These are phyloP conservation scores for Rhexocercosporidium sp. DNA, from an alignment of 2,329 filamentous ascomycete genomes.

Conservation along the genomic window DNA sequence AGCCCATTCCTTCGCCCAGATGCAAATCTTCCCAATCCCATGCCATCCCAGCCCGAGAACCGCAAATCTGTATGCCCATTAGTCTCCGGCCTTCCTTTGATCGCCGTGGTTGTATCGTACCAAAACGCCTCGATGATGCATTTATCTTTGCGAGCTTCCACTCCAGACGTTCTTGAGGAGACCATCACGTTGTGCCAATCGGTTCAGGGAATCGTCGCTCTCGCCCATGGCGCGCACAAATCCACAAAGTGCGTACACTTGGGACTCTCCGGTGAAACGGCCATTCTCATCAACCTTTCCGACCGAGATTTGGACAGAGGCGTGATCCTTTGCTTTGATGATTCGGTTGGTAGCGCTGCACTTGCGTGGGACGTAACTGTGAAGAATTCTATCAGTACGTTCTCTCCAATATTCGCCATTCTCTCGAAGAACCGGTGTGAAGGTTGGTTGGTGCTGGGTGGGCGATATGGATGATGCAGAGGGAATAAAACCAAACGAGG, in stretches of 20 bases:
- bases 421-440: not conserved
- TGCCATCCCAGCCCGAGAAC: slow-evolving; percentile 31
- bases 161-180: slow-evolving; percentile 98
- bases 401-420: not conserved
- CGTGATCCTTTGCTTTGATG: slow-evolving; percentile 99
- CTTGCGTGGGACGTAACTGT: slow-evolving; percentile 96
- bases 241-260: slow-evolving; percentile 95
- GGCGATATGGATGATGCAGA: not conserved
- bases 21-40: slow-evolving; percentile 32
- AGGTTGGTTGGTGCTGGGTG: not conserved
- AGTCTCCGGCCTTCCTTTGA: slow-evolving; percentile 23
- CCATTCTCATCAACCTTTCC: slow-evolving; percentile 99
- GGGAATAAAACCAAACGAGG: no score
- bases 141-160: slow-evolving; percentile 50
- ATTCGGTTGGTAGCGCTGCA: slow-evolving; percentile 99
- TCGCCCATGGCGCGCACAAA: slow-evolving; percentile 98
- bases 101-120: slow-evolving; percentile 29
- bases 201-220: slow-evolving; percentile 95
- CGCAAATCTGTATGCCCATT: slow-evolving; percentile 37
- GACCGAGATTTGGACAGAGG: slow-evolving; percentile 94
- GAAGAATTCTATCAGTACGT: slow-evolving; percentile 28
- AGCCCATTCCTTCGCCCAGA: slow-evolving; percentile 35
- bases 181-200: slow-evolving; percentile 93
- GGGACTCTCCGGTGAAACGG: slow-evolving; percentile 91
- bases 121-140: slow-evolving; percentile 38